These are phyloP conservation scores for Fraxinus anomala DNA, from an alignment of 257 asterid genomes.

Conservation along the genomic window DNA sequence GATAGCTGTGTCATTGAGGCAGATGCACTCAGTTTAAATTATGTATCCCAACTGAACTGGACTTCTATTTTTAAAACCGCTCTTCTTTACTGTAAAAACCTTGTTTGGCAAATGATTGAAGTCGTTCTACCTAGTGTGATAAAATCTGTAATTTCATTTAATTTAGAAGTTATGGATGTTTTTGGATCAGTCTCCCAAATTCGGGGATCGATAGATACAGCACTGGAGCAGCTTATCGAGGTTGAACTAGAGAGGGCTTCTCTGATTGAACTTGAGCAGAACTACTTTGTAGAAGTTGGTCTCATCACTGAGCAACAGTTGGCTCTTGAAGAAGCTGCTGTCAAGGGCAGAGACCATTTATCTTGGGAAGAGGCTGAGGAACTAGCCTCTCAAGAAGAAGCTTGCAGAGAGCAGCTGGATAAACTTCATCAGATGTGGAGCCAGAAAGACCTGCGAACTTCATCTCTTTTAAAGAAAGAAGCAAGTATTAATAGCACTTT, in stretches of 20 bases:
- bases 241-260: slow-evolving; percentile 87
- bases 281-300: slow-evolving; percentile 88
- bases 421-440: slow-evolving; percentile 89
- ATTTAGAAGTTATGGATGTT: slow-evolving; percentile 78
- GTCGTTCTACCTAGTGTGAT: slow-evolving; percentile 71
- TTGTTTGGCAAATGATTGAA: slow-evolving; percentile 62
- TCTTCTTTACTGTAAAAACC: slow-evolving; percentile 60
- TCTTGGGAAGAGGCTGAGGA: slow-evolving; percentile 99
- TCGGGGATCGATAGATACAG: slow-evolving; percentile 81
- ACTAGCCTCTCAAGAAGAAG: slow-evolving; percentile 98
- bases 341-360: slow-evolving; percentile 85
- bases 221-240: slow-evolving; percentile 85
- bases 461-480: slow-evolving; percentile 78
- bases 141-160: slow-evolving; percentile 64
- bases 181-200: slow-evolving; percentile 85
- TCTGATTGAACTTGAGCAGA: slow-evolving; percentile 79
- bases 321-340: slow-evolving; percentile 96
- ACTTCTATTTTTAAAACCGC: slow-evolving; percentile 59
- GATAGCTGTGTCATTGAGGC: slow-evolving; percentile 38
- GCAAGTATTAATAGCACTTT: slow-evolving; percentile 54
- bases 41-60: slow-evolving; percentile 54
- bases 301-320: slow-evolving; percentile 86
- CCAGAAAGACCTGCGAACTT: slow-evolving; percentile 72
- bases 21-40: slow-evolving; percentile 39
- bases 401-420: slow-evolving; percentile 89